Evolutionary conservation across 345 rosid species (phyloP), one percentile per base, ranked within the genome.

Genomic region (Hibiscus tridactylites): DNA sequence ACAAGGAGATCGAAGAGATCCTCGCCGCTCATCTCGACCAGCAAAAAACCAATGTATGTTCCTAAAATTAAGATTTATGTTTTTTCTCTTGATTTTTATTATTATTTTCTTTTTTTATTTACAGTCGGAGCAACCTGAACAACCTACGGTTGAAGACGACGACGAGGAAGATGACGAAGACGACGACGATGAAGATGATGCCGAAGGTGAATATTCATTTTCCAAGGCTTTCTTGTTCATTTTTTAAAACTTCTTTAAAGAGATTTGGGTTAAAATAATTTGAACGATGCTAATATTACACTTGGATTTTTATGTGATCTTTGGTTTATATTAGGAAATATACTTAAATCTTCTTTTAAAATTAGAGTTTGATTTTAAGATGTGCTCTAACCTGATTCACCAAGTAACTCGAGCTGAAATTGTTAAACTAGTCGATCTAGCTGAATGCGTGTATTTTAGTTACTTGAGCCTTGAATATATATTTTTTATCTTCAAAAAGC

Each of bases 111-210:
- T 21, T 11, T 6, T 9, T 35, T 6, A 12, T 73, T 50, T 24
- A 6, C 29, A 52, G 24, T 61, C 46, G 54, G 72, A 71, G 54
- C 59, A 88, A 92, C 75, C 83, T 46, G 81, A 83, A 62, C 61
- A 58, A 58, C 33, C 61, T 24, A 13, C 26, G 24, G 76, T 90
- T 37, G 91, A 88, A 78, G 92, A 90, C 15, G 93, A 90, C 6
- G 86, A 83, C n/a, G 95, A 88, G 0, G 90, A 90, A 0, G 89
- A 87, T 17, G 86, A 85, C n/a, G 86, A 85, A 0, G 90, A 89
- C 0, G 89, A 85, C 1, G 91, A 90, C 0, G 93, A 88, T 35
- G 76, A 83, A 60, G 91, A 88, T 31, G 90, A 85, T 2, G 84
- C 58, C 24, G 92, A 87, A 47, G 91, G 59, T 24, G 15, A 10